Conservation (phyloP, 1,284 basidiomycete species). For the Ustilago bromivora region DNA sequence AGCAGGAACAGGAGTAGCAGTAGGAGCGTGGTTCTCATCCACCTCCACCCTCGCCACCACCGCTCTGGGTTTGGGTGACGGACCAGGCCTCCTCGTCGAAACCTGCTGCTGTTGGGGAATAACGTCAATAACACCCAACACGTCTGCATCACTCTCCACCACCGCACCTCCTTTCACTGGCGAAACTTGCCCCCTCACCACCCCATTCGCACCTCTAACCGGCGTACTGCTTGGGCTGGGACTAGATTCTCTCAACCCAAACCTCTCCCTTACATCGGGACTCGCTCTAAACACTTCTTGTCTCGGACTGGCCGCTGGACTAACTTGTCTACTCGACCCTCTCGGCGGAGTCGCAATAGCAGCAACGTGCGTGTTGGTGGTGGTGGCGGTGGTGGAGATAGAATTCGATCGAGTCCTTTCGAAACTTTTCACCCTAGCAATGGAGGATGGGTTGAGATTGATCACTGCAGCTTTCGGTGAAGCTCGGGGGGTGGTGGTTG, state of each 20-base stretch:
- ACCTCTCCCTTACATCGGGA: conserved; percentile 28
- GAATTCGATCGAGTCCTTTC: conserved; percentile 29
- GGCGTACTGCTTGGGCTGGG: conserved; percentile 3
- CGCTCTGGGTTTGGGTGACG: background rate
- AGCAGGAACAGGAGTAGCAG: background rate
- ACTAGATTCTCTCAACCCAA: conserved; percentile 31
- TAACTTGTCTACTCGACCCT: conserved; percentile 6
- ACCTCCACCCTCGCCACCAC: conserved; percentile 1
- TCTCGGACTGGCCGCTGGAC: background rate
- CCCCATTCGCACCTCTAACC: background rate
- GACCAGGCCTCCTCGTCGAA: background rate
- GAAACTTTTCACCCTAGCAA: conserved; percentile 18
- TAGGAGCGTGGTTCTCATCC: conserved; percentile 12
- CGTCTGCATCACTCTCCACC: conserved; percentile 30
- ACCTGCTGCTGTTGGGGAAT: conserved; percentile 27
- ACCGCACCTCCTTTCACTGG: conserved; percentile 13
- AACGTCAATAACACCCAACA: conserved; percentile 35
- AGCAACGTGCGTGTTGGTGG: background rate
- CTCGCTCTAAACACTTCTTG: conserved; percentile 36
- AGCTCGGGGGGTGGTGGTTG: conserved; percentile 21
- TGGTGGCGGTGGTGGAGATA: conserved; percentile 2
- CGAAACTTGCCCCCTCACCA: conserved; percentile 5
- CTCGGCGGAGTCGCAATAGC: conserved; percentile 6
- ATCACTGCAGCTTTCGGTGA: conserved; percentile 37
- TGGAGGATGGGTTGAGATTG: conserved; percentile 24